A percentile compares a stretch with the other conserved stretches of the same genome.
These are phyloP conservation scores for Chimonanthus salicifolius DNA, from an alignment of 164 flowering plant species.

Conservation along the genomic window DNA sequence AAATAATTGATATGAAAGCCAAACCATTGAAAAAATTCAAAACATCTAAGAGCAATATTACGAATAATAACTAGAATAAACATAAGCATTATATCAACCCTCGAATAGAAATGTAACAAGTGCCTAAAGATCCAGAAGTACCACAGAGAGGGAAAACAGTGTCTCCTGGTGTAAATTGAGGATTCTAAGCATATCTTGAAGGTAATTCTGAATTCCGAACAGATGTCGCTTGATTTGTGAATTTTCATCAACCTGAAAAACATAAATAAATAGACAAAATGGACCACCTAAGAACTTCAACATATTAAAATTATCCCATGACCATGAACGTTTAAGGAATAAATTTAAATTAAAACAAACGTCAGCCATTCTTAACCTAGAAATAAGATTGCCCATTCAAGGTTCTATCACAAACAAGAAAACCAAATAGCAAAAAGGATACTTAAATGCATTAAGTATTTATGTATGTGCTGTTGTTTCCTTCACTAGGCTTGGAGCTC, in stretches of 20 bases:
- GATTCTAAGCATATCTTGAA: slow-evolving; percentile 26
- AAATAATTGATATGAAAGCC: too few relatives aligned
- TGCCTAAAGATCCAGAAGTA: slow-evolving; percentile 8
- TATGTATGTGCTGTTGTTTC: too few relatives aligned
- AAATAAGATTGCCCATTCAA: too few relatives aligned
- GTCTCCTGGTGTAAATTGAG: slow-evolving; percentile 18
- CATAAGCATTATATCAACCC: background rate
- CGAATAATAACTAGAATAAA: background rate
- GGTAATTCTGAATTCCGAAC: slow-evolving; percentile 11
- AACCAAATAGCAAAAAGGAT: too few relatives aligned
- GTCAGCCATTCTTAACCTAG: too few relatives aligned
- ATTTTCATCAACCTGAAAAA: slow-evolving; percentile 19
- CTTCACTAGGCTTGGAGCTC: too few relatives aligned
- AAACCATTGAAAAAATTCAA: background rate
- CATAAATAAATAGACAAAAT: background rate
- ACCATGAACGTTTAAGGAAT: background rate
- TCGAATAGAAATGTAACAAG: background rate
- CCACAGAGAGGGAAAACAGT: slow-evolving; percentile 15
- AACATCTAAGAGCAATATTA: background rate
- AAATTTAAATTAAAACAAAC: background rate
- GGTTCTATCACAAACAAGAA: too few relatives aligned
- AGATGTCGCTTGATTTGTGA: slow-evolving; percentile 14
- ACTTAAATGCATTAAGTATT: too few relatives aligned
- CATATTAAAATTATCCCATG: background rate
- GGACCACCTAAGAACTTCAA: background rate